Conservation (phyloP, 257 asterid genomes). For the Solanum lignicaule region DNA sequence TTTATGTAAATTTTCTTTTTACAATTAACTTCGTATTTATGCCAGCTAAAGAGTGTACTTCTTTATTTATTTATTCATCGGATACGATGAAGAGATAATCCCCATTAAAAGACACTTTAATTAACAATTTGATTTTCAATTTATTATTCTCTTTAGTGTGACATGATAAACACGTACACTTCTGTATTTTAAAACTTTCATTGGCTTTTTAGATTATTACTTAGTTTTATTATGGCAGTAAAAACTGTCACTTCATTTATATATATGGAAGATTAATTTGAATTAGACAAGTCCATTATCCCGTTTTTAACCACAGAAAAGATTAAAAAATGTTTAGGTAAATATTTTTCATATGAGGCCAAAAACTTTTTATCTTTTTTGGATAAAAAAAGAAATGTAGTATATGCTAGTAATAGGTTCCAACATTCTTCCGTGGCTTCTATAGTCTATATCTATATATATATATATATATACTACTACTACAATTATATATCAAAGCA, state of each 20-base stretch:
- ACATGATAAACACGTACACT: not conserved
- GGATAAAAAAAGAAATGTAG: not conserved
- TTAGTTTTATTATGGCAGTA: not conserved
- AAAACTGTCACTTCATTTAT: not conserved
- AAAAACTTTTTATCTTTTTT: not conserved
- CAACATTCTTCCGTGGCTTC: slow-evolving; percentile 31
- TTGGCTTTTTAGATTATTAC: not conserved
- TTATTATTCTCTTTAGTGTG: not conserved
- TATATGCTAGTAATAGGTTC: not conserved
- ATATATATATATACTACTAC: too few relatives aligned
- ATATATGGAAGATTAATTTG: not conserved
- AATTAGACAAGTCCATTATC: not conserved
- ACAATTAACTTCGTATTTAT: not conserved
- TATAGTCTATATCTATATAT: not conserved
- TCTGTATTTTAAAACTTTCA: not conserved
- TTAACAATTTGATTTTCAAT: not conserved
- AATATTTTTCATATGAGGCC: not conserved
- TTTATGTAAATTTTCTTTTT: not conserved
- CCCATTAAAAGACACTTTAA: not conserved
- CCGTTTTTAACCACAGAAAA: not conserved
- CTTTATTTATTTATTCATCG: not conserved
- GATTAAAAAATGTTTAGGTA: not conserved
- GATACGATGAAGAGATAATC: not conserved
- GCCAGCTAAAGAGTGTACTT: not conserved
- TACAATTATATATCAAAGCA: not conserved